Conservation (phyloP, 495 filamentous ascomycete species). For the Clohesyomyces aquaticus region DNA sequence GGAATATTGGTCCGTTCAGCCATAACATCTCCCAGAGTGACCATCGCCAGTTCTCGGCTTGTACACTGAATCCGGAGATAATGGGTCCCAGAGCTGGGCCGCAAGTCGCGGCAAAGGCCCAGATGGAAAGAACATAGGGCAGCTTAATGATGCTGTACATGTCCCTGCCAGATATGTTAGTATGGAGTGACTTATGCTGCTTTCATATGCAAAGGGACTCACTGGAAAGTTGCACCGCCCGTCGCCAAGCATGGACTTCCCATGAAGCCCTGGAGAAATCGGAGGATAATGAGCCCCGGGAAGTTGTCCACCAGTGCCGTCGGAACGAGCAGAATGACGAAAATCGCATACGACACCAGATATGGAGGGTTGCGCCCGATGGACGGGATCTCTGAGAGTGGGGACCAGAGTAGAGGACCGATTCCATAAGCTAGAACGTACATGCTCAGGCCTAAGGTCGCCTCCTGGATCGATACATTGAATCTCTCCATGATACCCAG, state of each 20-base stretch:
- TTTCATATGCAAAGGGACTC: conserved; percentile 47
- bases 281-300: conserved; percentile 52
- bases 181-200: background rate
- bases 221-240: conserved; percentile 58
- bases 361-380: conserved; percentile 54
- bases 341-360: conserved; percentile 50
- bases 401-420: conserved; percentile 53
- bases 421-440: conserved; percentile 58
- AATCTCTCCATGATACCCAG: conserved; percentile 49
- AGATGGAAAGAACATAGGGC: conserved; percentile 58
- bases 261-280: conserved; percentile 59
- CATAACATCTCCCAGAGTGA: conserved; percentile 54
- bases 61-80: conserved; percentile 66
- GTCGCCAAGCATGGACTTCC: conserved; percentile 56
- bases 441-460: conserved; percentile 54
- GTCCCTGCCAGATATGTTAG: background rate
- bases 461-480: conserved; percentile 45
- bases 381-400: conserved; percentile 51
- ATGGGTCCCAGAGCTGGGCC: conserved; percentile 64
- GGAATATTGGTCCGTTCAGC: conserved; percentile 52
- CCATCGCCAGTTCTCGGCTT: conserved; percentile 54
- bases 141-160: conserved; percentile 56
- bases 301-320: conserved; percentile 54
- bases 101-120: conserved; percentile 54
- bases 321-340: conserved; percentile 54